Evolutionary conservation across 176 grass and related monocot species (phyloP).

Genomic region (Pontederia crassipes): DNA sequence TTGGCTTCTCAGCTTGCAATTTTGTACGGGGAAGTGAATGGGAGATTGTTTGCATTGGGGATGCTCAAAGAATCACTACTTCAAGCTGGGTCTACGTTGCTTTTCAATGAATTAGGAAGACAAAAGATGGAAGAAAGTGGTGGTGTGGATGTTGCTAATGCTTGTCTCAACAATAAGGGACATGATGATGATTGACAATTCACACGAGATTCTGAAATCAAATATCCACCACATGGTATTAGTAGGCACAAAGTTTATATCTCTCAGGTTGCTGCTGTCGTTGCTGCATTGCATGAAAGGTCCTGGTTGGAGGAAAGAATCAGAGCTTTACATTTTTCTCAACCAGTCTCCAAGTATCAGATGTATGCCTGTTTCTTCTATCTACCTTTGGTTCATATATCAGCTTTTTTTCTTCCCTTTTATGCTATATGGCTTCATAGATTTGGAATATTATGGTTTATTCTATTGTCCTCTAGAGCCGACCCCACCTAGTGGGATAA

Average conservation of each 20-base stretch:
- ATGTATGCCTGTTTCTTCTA: slow-evolving; percentile 44
- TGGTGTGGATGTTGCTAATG: not conserved
- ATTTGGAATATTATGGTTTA: no score
- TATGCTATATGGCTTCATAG: no score
- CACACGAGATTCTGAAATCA: slow-evolving; percentile 16
- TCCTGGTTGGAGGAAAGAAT: slow-evolving; percentile 52
- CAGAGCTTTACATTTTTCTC: slow-evolving; percentile 37
- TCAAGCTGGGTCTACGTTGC: slow-evolving; percentile 22
- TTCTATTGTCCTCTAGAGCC: no score
- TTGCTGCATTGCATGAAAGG: slow-evolving; percentile 57
- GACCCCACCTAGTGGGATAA: no score
- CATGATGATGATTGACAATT: slow-evolving; percentile 7
- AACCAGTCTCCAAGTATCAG: slow-evolving; percentile 41
- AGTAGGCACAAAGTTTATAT: slow-evolving; percentile 26
- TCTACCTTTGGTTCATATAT: not conserved
- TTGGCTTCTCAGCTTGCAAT: slow-evolving; percentile 44
- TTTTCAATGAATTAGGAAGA: slow-evolving; percentile 21
- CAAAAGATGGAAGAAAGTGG: slow-evolving; percentile 5
- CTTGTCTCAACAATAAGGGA: not conserved
- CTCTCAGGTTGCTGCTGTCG: slow-evolving; percentile 61
- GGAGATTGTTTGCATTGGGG: slow-evolving; percentile 28
- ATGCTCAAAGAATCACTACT: slow-evolving; percentile 59
- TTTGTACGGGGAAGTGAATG: slow-evolving; percentile 53
- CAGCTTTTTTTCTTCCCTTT: not conserved
- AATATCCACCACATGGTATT: slow-evolving; percentile 8